Base-by-base conservation (phyloP, 768 basidiomycete genomes). In the Pisolithus albus region DNA sequence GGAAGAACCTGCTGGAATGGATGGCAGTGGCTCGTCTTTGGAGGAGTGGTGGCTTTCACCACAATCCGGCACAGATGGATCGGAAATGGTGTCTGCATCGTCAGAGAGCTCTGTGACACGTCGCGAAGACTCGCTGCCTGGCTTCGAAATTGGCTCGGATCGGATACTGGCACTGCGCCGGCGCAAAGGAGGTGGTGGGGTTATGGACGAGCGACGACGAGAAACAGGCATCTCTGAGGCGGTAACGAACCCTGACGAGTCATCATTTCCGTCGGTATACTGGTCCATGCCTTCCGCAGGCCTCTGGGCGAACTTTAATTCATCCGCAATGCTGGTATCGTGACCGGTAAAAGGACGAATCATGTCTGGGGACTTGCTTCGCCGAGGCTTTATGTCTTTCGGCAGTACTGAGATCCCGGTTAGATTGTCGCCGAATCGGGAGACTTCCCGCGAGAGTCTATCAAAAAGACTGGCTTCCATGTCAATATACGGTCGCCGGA, bases 401-500 rank as follows among this genome's bases (percentile, higher is more conserved):
- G 45, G 19, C n/a, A 43, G 11, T 24, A 36, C 19, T 6, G 58
- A 42, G 32, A 43, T 47, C 5, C 51, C 28, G n/a, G 52, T 30
- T 4, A 51, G 16, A 15, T 64, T 51, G 24, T 62, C 57, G 46
- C 41, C 44, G 13, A 46, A 39, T 2, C 57, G 59, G 41, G 53
- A 55, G 3, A 67, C 42, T 49, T 67, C 67, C 37, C 51, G 54
- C 47, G 53, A 28, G 45, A 67, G 49, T 36, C 56, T 57, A 26
- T 53, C 21, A 8, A 59, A 48, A 44, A 67, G 46, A 46, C 49
- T 44, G n/a, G 57, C 15, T 28, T 68, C 65, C 1, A 65, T 52
- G 26, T 62, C 67, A 7, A 23, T 24, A 38, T 50, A 64, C 6
- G 67, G 57, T 37, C 69, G 65, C 34, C 61, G 63, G 37, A 69